A percentile compares a stretch with the other conserved stretches of the same genome.
Conservation (phyloP, 257 asterid species). For the Penstemon newberryi region DNA sequence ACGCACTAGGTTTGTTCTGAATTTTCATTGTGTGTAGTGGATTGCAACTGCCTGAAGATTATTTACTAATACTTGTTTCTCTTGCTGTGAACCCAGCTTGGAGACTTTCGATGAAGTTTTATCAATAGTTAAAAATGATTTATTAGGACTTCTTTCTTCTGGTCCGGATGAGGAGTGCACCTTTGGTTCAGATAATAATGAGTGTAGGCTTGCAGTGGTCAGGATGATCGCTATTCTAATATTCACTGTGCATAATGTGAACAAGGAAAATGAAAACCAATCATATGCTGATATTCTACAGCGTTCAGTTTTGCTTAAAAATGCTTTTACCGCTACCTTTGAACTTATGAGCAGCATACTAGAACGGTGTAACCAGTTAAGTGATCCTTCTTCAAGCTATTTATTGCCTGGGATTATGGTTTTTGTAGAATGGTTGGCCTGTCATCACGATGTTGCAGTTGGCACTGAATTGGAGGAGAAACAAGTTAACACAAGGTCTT, state of each 20-base stretch:
- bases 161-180: conserved; percentile 65
- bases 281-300: conserved; percentile 93
- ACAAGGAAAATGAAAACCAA: conserved; percentile 71
- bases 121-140: conserved; percentile 60
- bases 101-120: conserved; percentile 83
- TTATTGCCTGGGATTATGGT: conserved; percentile 87
- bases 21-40: not conserved
- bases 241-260: conserved; percentile 81
- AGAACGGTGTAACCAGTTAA: conserved; percentile 74
- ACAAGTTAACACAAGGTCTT: conserved; percentile 59
- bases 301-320: conserved; percentile 83
- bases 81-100: conserved; percentile 55
- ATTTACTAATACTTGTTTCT: conserved; percentile 23
- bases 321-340: conserved; percentile 74
- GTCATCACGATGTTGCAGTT: conserved; percentile 69
- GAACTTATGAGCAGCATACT: conserved; percentile 78
- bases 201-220: conserved; percentile 64
- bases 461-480: conserved; percentile 79
- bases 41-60: conserved; percentile 3
- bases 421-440: conserved; percentile 93
- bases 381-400: conserved; percentile 72
- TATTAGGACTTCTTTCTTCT: conserved; percentile 70
- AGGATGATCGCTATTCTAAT: conserved; percentile 77
- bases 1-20: conserved; percentile 75
- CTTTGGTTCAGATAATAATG: conserved; percentile 70